These are phyloP conservation scores for Monosporozyma solicola DNA, from an alignment of 805 yeast species.

Conservation along the genomic window DNA sequence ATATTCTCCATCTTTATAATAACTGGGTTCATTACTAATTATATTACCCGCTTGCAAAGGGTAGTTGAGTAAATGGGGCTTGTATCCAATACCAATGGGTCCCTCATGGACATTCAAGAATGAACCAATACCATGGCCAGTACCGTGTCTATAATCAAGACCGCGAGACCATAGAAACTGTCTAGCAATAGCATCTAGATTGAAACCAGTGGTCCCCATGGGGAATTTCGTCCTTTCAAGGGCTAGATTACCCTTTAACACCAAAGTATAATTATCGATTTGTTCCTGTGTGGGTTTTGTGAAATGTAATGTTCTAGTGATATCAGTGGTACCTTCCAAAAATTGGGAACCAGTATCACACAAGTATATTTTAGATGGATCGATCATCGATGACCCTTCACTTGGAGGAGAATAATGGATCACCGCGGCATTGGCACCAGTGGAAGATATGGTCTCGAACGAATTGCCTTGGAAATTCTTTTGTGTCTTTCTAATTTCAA, in stretches of 20 bases:
- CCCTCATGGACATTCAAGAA: constrained; percentile 91
- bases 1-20: constrained; percentile 77
- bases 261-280: constrained; percentile 65
- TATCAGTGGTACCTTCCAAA: constrained; percentile 92
- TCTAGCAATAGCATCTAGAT: constrained; percentile 75
- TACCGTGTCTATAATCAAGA: constrained; percentile 83
- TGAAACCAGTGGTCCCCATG: constrained; percentile 61
- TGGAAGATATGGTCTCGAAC: constrained; percentile 66
- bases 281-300: constrained; percentile 47
- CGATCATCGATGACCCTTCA: constrained; percentile 49
- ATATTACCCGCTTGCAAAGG: constrained; percentile 62
- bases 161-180: constrained; percentile 77
- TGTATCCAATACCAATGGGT: constrained; percentile 71
- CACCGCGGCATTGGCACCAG: constrained; percentile 68
- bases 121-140: constrained; percentile 96
- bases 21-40: constrained; percentile 91
- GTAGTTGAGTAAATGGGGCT: constrained; percentile 38
- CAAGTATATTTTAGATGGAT: constrained; percentile 59
- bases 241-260: constrained; percentile 84
- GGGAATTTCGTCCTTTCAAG: constrained; percentile 76
- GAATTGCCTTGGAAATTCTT: constrained; percentile 59
- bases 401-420: constrained; percentile 67
- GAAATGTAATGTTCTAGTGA: constrained; percentile 80
- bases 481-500: constrained; percentile 43
- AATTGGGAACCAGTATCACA: constrained; percentile 91